Percentiles rank a stretch among this genome's conserved stretches.
Evolutionary conservation across 352 stramenopile species (phyloP).

Genomic region (Pseudoperonospora humuli): DNA sequence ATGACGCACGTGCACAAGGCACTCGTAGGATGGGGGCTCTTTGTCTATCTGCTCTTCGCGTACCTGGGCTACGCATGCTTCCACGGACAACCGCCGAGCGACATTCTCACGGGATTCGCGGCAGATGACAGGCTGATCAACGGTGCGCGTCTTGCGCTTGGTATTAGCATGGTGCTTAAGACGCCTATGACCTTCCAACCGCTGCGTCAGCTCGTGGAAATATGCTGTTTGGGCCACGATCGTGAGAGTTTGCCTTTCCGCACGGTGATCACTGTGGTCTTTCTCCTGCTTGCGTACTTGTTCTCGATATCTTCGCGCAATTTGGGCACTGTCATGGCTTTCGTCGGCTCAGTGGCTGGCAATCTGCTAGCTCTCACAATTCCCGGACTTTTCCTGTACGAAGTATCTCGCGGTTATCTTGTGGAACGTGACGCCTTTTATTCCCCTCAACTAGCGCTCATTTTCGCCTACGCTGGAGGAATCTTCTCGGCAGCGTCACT

Average conservation of each 20-base stretch:
- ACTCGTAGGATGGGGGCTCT: slow-evolving; percentile 42
- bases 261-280: slow-evolving; percentile 51
- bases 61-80: slow-evolving; percentile 76
- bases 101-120: slow-evolving; percentile 74
- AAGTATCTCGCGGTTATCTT: slow-evolving; percentile 51
- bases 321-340: slow-evolving; percentile 68
- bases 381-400: slow-evolving; percentile 67
- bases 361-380: slow-evolving; percentile 67
- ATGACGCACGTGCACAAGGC: slow-evolving; percentile 64
- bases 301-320: slow-evolving; percentile 54
- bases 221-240: slow-evolving; percentile 62
- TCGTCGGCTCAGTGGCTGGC: slow-evolving; percentile 62
- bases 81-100: slow-evolving; percentile 69
- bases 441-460: slow-evolving; percentile 41
- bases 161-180: slow-evolving; percentile 72
- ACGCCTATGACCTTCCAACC: slow-evolving; percentile 84
- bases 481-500: slow-evolving; percentile 57
- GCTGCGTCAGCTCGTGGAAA: slow-evolving; percentile 64
- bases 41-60: slow-evolving; percentile 58
- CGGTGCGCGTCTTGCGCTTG: slow-evolving; percentile 60
- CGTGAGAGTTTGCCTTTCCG: slow-evolving; percentile 67
- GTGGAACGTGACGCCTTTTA: slow-evolving; percentile 44
- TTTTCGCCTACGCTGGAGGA: slow-evolving; percentile 41
- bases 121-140: slow-evolving; percentile 70
- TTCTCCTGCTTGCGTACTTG: slow-evolving; percentile 57